Evolutionary conservation across 805 yeast species (phyloP).

Genomic region (Clavispora asparagi): DNA sequence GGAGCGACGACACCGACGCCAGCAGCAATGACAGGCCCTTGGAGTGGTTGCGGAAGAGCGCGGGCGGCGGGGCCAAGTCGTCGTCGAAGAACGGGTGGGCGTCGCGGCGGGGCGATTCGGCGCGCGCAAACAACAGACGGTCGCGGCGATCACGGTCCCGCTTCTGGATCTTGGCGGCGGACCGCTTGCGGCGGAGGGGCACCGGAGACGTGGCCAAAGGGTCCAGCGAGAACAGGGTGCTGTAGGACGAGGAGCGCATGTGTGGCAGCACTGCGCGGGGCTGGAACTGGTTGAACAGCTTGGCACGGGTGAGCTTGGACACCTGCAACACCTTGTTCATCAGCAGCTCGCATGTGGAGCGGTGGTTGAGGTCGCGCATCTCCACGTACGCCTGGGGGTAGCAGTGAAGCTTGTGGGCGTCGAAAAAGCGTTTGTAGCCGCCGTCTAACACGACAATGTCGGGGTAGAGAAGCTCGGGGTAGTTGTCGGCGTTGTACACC

Average conservation of each 20-base stretch:
- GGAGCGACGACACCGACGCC: slow-evolving; percentile 25
- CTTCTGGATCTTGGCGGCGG: slow-evolving; percentile 10
- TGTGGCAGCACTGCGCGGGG: slow-evolving; percentile 10
- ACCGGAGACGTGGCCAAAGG: slow-evolving; percentile 3
- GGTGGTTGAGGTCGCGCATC: slow-evolving; percentile 54
- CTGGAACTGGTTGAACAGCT: slow-evolving; percentile 27
- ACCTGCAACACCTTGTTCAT: slow-evolving; percentile 40
- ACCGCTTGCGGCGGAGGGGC: slow-evolving; percentile 6
- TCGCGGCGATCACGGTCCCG: slow-evolving; percentile 6
- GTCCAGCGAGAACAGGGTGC: slow-evolving; percentile 7
- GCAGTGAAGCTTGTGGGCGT: slow-evolving; percentile 53
- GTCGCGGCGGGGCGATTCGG: slow-evolving; percentile 5
- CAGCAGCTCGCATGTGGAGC: slow-evolving; percentile 40
- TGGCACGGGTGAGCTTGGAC: slow-evolving; percentile 37
- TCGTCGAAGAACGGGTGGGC: slow-evolving; percentile 8
- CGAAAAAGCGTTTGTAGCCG: slow-evolving; percentile 80
- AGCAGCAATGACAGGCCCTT: slow-evolving; percentile 14
- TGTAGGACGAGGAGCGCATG: slow-evolving; percentile 13
- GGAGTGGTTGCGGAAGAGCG: slow-evolving; percentile 13
- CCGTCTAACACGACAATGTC: slow-evolving; percentile 87
- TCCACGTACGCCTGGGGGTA: slow-evolving; percentile 76
- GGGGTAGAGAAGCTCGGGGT: slow-evolving; percentile 82
- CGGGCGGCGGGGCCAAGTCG: slow-evolving; percentile 15
- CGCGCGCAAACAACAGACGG: slow-evolving; percentile 6
- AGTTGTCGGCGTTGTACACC: slow-evolving; percentile 59